Base-by-base conservation (phyloP, 139 green algal species). In the Helicosporidium sp. region DNA sequence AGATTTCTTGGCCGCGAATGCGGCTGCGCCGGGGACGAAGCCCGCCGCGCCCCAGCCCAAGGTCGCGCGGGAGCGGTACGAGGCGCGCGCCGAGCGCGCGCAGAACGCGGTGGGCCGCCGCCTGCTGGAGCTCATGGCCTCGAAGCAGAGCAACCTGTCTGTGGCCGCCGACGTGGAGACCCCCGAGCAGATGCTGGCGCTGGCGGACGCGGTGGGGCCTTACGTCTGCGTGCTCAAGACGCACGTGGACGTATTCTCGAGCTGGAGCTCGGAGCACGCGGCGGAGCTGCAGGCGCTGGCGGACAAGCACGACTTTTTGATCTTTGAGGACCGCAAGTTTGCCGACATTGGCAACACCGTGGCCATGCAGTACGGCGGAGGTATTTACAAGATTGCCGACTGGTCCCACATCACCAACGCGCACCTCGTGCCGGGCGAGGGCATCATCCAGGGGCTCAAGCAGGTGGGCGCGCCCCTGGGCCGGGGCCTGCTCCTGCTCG, bases 241-340 rank as follows among this genome's bases (percentile, higher is more conserved):
- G 5, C 90, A 99, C 62, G 86, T 96, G 4, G 87, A 97, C 68
- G 78, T 91, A 26, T 85, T 94, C 40, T 69, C 82, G 48, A 69
- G 61, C 34, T 84, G 69, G 61, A 64, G 56, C 26, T 46, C 65
- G 1, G 51, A 56, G 10, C 45, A 75, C 18, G 69, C 51, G 1
- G 26, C 35, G 12, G 44, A 72, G 61, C 62, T 84, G 34, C 51
- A 48, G 20, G 61, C 55, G 26, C 52, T 96, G 7, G 85, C 87
- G 5, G 62, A 82, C 1, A 84, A 89, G 65, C 87, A 96, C 60
- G 76, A 96, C 63, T 98, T 98, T 59, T 41, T 98, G 26, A 92
- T 98, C 41, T 98, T 98, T 57, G 89, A 98, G 73, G 89, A 98
- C 68, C 77, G 89, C 53, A 98, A 98, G 69, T 98, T 97, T 74